Base-by-base conservation (phyloP, 2,329 filamentous ascomycete genomes). In the Exophiala phaeomuriformis region DNA sequence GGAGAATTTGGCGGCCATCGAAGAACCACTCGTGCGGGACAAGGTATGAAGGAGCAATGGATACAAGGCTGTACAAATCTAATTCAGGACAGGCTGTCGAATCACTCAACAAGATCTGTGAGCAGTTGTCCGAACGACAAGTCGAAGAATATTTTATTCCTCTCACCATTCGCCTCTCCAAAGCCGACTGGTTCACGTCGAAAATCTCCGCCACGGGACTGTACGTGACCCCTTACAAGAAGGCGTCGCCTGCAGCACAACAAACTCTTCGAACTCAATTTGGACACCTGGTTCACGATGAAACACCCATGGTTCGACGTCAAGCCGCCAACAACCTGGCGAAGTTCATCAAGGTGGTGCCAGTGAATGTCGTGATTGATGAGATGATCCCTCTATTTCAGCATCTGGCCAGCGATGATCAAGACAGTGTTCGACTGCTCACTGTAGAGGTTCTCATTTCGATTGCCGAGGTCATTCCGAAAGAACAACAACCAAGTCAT, bases 321-420 rank as follows among this genome's bases (percentile, higher is more conserved):
- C 90, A 96, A 73, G 87, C 93, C 46, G 93, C 93, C 58, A 97
- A 90, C 72, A 93, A 97, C 74, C 79, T 98, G 65, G 87, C 91
- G 66, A 96, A 95, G 70, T 98, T 98, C 68, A 88, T 97, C 67
- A 95, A 95, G 77, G 89, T 93, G 72, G 95, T 97, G 89, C 84
- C 89, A 42, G 83, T 90, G 44, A 79, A 86, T 53, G 84, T 95
- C 64, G 89, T 97, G 64, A 89, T 98, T 66, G 89, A 95, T 53
- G 93, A 98, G 76, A 97, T 98, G 88, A 96, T 98, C 76, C 89
- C 91, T 68, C 81, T 97, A 63, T 98, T 98, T 76, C 90, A 97
- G 74, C 91, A 96, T 72, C 84, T 98, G 60, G 90, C 91, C 49
- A 84, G 87, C 66, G 93, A 98, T 68, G 93, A 98, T 70, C 93